Base-by-base conservation (phyloP, 2,329 filamentous ascomycete species). In the Xylaria sp. region DNA sequence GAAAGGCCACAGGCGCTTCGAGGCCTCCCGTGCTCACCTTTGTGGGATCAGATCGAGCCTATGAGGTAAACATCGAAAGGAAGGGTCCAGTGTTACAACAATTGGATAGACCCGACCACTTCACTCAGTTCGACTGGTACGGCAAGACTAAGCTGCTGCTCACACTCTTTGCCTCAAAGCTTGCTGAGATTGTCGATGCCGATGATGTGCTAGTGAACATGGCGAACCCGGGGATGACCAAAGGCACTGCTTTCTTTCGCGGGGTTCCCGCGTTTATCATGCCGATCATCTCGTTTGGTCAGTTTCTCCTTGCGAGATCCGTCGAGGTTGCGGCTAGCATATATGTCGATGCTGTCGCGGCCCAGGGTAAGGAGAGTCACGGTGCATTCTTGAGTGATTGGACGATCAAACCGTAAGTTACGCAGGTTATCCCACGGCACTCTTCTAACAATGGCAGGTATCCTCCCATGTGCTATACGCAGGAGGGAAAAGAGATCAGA, bases 141-240 rank as follows among this genome's bases (percentile, higher is more conserved):
- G 49, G 43, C 18, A 62, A 36, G 15, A 62, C 25, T 4, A 62
- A 62, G 18, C 6, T 52, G 3, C 43, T 62, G 5, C 31, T 52
- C 46, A 36, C 15, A n/a, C n/a, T 62, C 20, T 52, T 62, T n/a
- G 43, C 52, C 1, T 20, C 59, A 23, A 51, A 51, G 59, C 59
- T 62, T 41, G 59, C 59, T 15, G 59, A 62, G 59, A 6, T 51
- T 10, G 59, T 62, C 9, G n/a, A 23, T 5, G 28, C 43, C 28
- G 43, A 62, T n/a, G 59, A 49, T 28, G 59, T 62, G 12, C 12
- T 62, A 13, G 43, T 62, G 28, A 62, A 62, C 59, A 52, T 52
- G 46, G 43, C 49, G 12, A 52, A 62, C 18, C 59, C 59, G 15
- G 59, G 46, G 20, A 49, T 52, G 43, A 51, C 46, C 43, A 52